phyloP scores from a whole-genome alignment of 2,329 filamentous ascomycete species.

The Colletotrichum scovillei region DNA sequence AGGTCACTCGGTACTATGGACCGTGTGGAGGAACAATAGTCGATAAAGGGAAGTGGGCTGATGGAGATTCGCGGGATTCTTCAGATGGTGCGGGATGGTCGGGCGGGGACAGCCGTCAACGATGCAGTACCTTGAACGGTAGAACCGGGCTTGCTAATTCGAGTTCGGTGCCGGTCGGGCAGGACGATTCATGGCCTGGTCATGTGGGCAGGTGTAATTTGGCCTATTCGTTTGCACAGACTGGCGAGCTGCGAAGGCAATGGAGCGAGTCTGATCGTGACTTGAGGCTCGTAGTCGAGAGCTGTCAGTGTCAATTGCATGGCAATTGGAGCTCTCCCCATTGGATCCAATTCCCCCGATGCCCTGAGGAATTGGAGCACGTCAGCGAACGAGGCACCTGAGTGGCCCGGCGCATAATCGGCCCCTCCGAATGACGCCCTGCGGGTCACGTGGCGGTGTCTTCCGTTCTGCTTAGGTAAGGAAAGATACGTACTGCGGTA shows the following conservation, averaged over 20 bases:
- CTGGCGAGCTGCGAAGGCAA: slow-evolving; percentile 13
- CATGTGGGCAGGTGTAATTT: slow-evolving; percentile 20
- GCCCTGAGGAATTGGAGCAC: neutral
- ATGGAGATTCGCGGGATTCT: slow-evolving; percentile 13
- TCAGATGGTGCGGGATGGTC: slow-evolving; percentile 31
- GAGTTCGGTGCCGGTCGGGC: slow-evolving; percentile 30
- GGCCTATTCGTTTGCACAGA: slow-evolving; percentile 20
- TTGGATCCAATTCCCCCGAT: neutral
- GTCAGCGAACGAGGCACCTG: neutral
- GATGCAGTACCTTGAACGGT: neutral
- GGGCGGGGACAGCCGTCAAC: slow-evolving; percentile 26
- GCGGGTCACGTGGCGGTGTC: slow-evolving; percentile 3
- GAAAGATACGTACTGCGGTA: neutral
- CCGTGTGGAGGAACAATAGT: neutral
- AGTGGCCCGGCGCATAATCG: neutral
- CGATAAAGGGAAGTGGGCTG: slow-evolving; percentile 9
- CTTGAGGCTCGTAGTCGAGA: neutral
- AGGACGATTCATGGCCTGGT: slow-evolving; percentile 17
- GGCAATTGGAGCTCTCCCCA: slow-evolving; percentile 18
- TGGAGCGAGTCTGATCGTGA: slow-evolving; percentile 25
- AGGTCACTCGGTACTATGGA: neutral
- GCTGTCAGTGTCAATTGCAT: neutral
- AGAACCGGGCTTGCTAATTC: slow-evolving; percentile 7
- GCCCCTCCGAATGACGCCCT: slow-evolving; percentile 18
- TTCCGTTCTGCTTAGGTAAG: neutral